Evolutionary conservation across 2,329 filamentous ascomycete genomes (phyloP), one percentile per base, ranked within the genome.

Genomic region (Plectosphaerella cucumerina): DNA sequence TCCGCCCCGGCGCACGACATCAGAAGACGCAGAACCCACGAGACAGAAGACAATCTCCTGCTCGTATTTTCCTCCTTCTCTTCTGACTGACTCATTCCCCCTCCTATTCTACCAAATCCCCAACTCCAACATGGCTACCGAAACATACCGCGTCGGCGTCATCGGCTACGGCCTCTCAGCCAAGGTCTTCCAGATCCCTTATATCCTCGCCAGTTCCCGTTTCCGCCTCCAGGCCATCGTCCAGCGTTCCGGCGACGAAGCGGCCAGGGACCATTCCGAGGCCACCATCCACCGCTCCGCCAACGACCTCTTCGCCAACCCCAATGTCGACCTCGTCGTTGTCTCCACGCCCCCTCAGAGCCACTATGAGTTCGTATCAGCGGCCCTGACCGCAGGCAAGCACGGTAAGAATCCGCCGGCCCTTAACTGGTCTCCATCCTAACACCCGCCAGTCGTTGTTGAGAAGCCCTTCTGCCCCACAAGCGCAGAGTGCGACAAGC

Each of bases 391-490:
- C 62, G 74, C 79, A 9, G 85, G 85, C 59, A 92, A 92, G 73
- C 85, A 93, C 66, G 39, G 39, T 42, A 17, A 42, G 18, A 5
- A 6, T 12, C 14, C n/a, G 3, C 17, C 17, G 14, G 14, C 5
- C 35, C 14, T 3, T 8, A n/a, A 3, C 35, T 15, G 6, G 6
- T 37, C 35, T 5, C 35, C 8, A 15, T 5, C 35, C 15, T n/a
- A 14, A 15, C 17, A n/a, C 14, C 4, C 11, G n/a, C n/a, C 8
- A 42, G 86, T 92, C 22, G 74, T 93, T 48, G 86, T 87, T 45
- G 89, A 93, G 73, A 93, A 93, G 73, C 89, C 89, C 2, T 93
- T 93, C 65, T 87, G 89, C 12, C 85, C 88, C 17, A 87, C 84
- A 1, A 74, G 79, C 2, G 74, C 80, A 52, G 85, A 92, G 68